Base-by-base conservation (phyloP, 2,329 filamentous ascomycete genomes). In the Tolypocladium sp. region DNA sequence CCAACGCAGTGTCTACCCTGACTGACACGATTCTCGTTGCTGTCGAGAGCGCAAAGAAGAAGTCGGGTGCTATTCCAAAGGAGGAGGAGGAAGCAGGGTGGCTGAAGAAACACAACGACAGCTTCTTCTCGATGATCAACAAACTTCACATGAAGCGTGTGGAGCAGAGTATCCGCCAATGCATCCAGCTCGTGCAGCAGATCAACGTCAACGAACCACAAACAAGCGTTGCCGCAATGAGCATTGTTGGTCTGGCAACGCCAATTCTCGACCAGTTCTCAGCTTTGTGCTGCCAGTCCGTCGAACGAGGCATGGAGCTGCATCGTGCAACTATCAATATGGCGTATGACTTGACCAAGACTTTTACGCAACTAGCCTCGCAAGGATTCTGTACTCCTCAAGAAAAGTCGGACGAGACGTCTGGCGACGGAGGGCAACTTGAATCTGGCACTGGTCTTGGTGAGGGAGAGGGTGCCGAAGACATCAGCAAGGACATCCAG, bases 401-500 rank as follows among this genome's bases (percentile, higher is more conserved):
- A 27, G 92, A 97, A 67, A 88, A 92, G 66, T 86, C 85, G 1
- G 84, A 90, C 46, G 84, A 87, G 55, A 84, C 87, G 59, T 81
- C 85, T 56, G 85, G 84, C 25, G 83, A 90, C 60, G 82, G 84
- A 30, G 90, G 92, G 15, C 89, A 96, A 66, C 79, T 97, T 37
- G 93, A 99, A 73, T 86, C 86, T 42, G 95, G 95, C 20, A 97
- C 92, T 13, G 95, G 94, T 40, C 85, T 99, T 30, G 95, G 94
- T 25, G 94, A 97, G 53, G 95, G 94, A 13, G 90, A 97, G 72
- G 95, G 93, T 22, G 92, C 89, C 5, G 92, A 99, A 70, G 93
- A 99, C 72, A 97, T 99, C 64, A 97, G 92, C 74, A 97, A 99
- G 71, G 94, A 99, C 68, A 89, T 99, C 54, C 86, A 90, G 63